Percentiles rank a stretch among this genome's conserved stretches.
These are phyloP conservation scores for Blepharisma stoltei DNA, from an alignment of 73 alveolate species.

Conservation along the genomic window DNA sequence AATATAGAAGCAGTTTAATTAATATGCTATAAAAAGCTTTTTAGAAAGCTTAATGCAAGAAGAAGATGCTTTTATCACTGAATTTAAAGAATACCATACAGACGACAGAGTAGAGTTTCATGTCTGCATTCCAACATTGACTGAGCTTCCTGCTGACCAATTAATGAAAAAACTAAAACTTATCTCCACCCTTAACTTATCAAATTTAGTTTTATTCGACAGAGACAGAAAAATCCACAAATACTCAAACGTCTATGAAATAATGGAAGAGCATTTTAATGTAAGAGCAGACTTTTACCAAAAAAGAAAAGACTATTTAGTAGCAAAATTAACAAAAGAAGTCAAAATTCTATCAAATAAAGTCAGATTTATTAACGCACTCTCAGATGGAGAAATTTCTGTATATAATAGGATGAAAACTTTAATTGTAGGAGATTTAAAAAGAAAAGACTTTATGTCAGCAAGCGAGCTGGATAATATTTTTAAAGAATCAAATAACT, in stretches of 20 bases:
- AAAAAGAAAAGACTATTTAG: constrained; percentile 87
- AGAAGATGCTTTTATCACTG: constrained; percentile 71
- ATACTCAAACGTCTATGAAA: constrained; percentile 77
- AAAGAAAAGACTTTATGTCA: constrained; percentile 47
- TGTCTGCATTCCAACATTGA: constrained; percentile 50
- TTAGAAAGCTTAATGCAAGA: constrained; percentile 74
- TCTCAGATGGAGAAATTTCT: constrained; percentile 77
- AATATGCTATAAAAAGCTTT: too few relatives aligned
- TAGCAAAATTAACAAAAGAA: constrained; percentile 81
- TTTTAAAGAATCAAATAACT: constrained; percentile 42
- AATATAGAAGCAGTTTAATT: too few relatives aligned
- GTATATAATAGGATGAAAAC: constrained; percentile 65
- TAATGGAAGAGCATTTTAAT: constrained; percentile 85
- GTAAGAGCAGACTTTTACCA: constrained; percentile 80
- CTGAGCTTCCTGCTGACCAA: constrained; percentile 45
- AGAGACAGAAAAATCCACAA: constrained; percentile 73
- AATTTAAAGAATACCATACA: constrained; percentile 89
- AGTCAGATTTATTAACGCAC: constrained; percentile 86
- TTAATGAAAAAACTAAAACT: constrained; percentile 85
- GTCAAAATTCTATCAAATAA: constrained; percentile 79
- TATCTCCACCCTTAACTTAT: constrained; percentile 54
- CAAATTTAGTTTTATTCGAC: constrained; percentile 93
- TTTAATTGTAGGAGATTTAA: constrained; percentile 42
- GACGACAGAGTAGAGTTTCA: constrained; percentile 87
- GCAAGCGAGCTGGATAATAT: constrained; percentile 16